Evolutionary conservation across 441 rosid species (phyloP).

Genomic region (Sinapis alba): DNA sequence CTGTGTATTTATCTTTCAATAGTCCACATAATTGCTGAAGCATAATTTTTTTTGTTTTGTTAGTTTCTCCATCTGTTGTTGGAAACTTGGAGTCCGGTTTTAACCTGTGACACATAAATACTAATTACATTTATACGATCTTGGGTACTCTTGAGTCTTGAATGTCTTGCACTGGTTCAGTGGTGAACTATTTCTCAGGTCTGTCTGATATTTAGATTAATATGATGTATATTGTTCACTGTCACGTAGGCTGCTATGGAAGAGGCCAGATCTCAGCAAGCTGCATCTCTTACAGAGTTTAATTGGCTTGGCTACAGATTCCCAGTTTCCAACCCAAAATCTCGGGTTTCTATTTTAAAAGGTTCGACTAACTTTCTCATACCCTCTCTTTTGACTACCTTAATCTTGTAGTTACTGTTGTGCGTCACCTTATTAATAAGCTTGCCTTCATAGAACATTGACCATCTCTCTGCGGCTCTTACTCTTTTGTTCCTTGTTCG

Average conservation of each 20-base stretch:
- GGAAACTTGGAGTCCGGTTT: not conserved
- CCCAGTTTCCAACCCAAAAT: constrained; percentile 87
- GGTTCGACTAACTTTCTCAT: constrained; percentile 10
- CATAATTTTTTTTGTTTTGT: not conserved
- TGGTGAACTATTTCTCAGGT: constrained; percentile 10
- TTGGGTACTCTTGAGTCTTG: constrained; percentile 40
- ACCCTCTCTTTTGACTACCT: constrained; percentile 12
- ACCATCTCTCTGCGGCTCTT: constrained; percentile 32
- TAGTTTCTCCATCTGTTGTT: constrained; percentile 1
- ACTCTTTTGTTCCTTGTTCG: constrained; percentile 37
- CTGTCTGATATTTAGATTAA: not conserved
- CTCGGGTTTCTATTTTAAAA: constrained; percentile 42
- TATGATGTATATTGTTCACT: constrained; percentile 13
- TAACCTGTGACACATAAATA: constrained; percentile 4
- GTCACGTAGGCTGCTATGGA: constrained; percentile 41
- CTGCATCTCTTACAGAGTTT: constrained; percentile 91
- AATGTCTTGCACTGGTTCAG: constrained; percentile 12
- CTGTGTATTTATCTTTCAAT: not conserved
- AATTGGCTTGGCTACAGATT: constrained; percentile 92
- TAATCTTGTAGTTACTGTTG: not conserved
- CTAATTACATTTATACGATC: constrained; percentile 45
- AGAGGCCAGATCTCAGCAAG: constrained; percentile 44
- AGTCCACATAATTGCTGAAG: not conserved
- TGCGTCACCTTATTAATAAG: constrained; percentile 1
- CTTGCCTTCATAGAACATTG: constrained; percentile 16